phyloP scores from a whole-genome alignment of 768 basidiomycete genomes.

The Pleurotus salmoneostramineus region DNA sequence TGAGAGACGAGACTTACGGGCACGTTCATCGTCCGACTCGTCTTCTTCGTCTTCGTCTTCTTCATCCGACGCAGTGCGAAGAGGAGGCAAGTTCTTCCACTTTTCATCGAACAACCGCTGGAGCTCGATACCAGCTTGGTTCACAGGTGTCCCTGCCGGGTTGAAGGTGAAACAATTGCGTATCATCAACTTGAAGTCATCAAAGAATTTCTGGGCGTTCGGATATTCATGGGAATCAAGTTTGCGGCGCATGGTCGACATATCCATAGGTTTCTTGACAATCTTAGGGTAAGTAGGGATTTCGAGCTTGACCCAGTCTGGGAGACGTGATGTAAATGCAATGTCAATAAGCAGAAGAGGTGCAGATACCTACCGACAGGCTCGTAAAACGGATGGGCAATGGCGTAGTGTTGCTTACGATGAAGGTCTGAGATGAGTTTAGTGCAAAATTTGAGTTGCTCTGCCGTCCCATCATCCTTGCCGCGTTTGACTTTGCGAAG shows the following conservation, averaged over 20 bases:
- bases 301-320: constrained; percentile 75
- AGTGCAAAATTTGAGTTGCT: constrained; percentile 81
- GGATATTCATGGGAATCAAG: constrained; percentile 75
- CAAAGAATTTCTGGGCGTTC: constrained; percentile 76
- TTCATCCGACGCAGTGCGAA: constrained; percentile 55
- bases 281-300: constrained; percentile 85
- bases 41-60: constrained; percentile 68
- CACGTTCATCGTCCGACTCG: constrained; percentile 63
- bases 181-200: constrained; percentile 94
- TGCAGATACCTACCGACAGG: constrained; percentile 73
- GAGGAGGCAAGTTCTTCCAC: constrained; percentile 74
- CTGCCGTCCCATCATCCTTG: constrained; percentile 66
- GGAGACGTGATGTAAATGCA: constrained; percentile 8
- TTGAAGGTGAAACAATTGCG: constrained; percentile 93
- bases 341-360: constrained; percentile 2
- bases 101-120: constrained; percentile 89
- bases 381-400: constrained; percentile 86
- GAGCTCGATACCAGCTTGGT: constrained; percentile 82
- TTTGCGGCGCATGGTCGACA: constrained; percentile 84
- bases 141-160: constrained; percentile 81
- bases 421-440: constrained; percentile 74
- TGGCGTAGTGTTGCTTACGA: constrained; percentile 69
- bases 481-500: constrained; percentile 54
- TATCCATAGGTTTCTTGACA: constrained; percentile 94
- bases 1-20: constrained; percentile 53